These are phyloP conservation scores for Zygoascus meyerae DNA, from an alignment of 1,139 yeast species.

Conservation along the genomic window DNA sequence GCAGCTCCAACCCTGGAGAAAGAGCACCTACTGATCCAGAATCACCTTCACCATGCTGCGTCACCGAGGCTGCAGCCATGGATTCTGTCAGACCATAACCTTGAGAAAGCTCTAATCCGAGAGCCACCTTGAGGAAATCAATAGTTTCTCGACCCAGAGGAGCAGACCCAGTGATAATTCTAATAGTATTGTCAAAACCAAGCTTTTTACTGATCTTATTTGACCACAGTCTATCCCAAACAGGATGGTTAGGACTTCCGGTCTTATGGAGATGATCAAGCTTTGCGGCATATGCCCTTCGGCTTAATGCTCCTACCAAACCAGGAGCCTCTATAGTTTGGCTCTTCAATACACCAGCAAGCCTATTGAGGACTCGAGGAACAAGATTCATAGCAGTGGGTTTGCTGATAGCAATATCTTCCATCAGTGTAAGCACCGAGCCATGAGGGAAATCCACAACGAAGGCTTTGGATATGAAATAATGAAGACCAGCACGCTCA, in stretches of 20 bases:
- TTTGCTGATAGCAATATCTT: conserved; percentile 50
- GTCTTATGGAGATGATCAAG: conserved; percentile 32
- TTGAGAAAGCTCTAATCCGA: conserved; percentile 55
- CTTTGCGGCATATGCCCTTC: conserved; percentile 39
- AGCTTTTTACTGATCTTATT: conserved; percentile 49
- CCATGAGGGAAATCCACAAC: conserved; percentile 45
- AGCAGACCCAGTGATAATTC: conserved; percentile 62
- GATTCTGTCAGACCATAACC: conserved; percentile 80
- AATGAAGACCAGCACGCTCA: conserved; percentile 38
- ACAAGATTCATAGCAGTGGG: conserved; percentile 54
- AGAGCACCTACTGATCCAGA: conserved; percentile 61
- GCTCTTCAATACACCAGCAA: conserved; percentile 49
- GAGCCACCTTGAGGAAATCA: conserved; percentile 54
- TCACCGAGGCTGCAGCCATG: conserved; percentile 54
- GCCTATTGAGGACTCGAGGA: conserved; percentile 59
- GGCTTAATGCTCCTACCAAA: conserved; percentile 33
- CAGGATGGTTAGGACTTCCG: conserved; percentile 33
- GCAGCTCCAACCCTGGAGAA: conserved; percentile 48
- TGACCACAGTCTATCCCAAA: conserved; percentile 48
- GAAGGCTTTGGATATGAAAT: conserved; percentile 28
- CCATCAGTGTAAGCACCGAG: conserved; percentile 42
- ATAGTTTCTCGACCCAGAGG: conserved; percentile 61
- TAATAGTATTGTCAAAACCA: conserved; percentile 49
- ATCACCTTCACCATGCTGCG: conserved; percentile 42
- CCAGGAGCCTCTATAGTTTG: conserved; percentile 35